These are phyloP conservation scores for Globisporangium iwayamae DNA, from an alignment of 352 stramenopile genomes.

Conservation along the genomic window DNA sequence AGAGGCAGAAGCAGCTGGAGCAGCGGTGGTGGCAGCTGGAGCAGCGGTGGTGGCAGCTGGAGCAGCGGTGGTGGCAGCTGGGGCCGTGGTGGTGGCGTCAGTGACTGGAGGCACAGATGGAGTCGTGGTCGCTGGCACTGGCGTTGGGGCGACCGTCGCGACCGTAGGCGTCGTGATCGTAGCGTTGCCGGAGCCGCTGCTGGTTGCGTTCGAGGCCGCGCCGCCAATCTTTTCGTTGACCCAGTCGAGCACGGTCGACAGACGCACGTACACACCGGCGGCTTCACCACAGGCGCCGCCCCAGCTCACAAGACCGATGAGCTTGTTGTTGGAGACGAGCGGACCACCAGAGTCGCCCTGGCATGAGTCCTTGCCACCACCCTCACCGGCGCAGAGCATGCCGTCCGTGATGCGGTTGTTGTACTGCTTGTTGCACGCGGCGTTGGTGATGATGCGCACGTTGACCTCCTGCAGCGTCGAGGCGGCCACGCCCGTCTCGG, in stretches of 20 bases:
- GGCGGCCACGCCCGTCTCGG: conserved; percentile 36
- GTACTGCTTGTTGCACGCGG: conserved; percentile 56
- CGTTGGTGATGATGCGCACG: conserved; percentile 52
- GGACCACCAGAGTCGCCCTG: conserved; percentile 68
- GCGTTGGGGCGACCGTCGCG: background rate
- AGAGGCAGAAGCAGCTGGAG: background rate
- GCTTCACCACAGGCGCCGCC: conserved; percentile 47
- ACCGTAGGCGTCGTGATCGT: conserved; percentile 3
- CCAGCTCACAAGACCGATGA: conserved; percentile 71
- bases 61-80: conserved; percentile 20
- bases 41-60: conserved; percentile 15
- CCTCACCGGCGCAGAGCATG: conserved; percentile 59
- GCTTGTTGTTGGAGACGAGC: conserved; percentile 44
- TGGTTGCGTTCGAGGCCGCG: conserved; percentile 13
- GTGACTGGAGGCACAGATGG: background rate
- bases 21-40: conserved; percentile 11
- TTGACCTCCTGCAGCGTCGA: conserved; percentile 49
- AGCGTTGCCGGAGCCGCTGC: conserved; percentile 12
- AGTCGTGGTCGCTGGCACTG: background rate
- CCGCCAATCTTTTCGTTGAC: conserved; percentile 49
- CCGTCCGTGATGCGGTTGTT: conserved; percentile 48
- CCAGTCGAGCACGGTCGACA: conserved; percentile 49
- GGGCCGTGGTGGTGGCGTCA: conserved; percentile 6
- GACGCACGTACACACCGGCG: conserved; percentile 53
- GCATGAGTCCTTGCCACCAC: conserved; percentile 50